Conservation (phyloP, 371 early-diverging fungal genomes). For the Phascolomyces articulosus region DNA sequence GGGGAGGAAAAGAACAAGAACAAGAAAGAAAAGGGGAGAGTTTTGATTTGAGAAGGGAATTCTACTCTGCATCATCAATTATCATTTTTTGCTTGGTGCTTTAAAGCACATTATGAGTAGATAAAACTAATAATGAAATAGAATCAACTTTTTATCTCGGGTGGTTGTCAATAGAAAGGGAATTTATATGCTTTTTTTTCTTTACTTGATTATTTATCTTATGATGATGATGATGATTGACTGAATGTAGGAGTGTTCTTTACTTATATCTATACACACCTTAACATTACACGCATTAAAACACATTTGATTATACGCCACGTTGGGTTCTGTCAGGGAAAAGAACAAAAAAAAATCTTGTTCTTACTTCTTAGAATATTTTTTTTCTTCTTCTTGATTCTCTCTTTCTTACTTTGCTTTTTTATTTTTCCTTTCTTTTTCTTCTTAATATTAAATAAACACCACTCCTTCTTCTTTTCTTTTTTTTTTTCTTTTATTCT, state of each 20-base stretch:
- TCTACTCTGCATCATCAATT: too few relatives aligned
- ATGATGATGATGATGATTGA: neutral
- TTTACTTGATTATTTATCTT: too few relatives aligned
- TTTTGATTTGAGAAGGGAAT: too few relatives aligned
- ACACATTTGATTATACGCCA: neutral
- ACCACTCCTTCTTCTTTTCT: constrained; percentile 1
- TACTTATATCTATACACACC: too few relatives aligned
- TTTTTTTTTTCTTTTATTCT: constrained; percentile 14
- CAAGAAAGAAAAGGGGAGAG: too few relatives aligned
- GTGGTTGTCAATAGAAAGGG: neutral
- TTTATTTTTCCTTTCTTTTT: neutral
- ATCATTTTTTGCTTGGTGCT: too few relatives aligned
- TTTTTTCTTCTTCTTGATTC: neutral
- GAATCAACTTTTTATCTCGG: neutral
- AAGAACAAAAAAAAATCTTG: neutral
- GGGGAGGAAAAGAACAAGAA: too few relatives aligned
- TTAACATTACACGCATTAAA: too few relatives aligned
- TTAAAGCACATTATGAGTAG: too few relatives aligned
- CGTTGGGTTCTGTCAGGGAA: neutral
- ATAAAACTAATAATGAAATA: too few relatives aligned
- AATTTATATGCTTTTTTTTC: neutral
- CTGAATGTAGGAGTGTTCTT: neutral
- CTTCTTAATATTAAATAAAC: neutral
- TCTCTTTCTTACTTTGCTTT: neutral
- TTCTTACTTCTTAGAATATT: constrained; percentile 2